These are phyloP conservation scores for Pyrenochaeta sp. DNA, from an alignment of 2,329 filamentous ascomycete genomes.

Conservation along the genomic window DNA sequence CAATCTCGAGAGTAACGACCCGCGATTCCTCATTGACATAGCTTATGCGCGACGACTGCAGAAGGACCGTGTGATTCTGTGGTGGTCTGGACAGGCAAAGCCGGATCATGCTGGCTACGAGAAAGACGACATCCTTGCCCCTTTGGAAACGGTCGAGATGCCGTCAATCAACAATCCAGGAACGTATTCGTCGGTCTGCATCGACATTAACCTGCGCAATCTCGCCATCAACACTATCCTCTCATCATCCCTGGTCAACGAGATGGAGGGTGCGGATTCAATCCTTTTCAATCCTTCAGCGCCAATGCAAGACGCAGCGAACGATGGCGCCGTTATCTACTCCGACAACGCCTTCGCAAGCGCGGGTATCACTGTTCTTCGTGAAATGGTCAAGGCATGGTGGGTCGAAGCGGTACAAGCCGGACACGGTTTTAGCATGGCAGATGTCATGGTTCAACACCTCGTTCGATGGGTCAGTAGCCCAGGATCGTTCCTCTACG, in stretches of 20 bases:
- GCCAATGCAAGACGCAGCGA: conserved; percentile 64
- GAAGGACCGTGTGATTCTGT: conserved; percentile 90
- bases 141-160: conserved; percentile 88
- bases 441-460: conserved; percentile 96
- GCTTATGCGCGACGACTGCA: conserved; percentile 91
- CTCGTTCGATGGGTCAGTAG: conserved; percentile 97
- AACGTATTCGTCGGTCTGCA: conserved; percentile 94
- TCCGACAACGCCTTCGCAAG: conserved; percentile 93
- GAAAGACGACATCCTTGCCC: conserved; percentile 83
- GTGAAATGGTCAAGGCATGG: conserved; percentile 99
- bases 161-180: conserved; percentile 91
- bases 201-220: conserved; percentile 92
- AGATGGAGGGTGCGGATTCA: conserved; percentile 88
- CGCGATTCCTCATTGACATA: conserved; percentile 92
- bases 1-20: conserved; percentile 93
- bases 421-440: conserved; percentile 74
- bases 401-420: conserved; percentile 93
- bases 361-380: conserved; percentile 85
- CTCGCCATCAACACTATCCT: conserved; percentile 97
- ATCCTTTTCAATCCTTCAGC: conserved; percentile 83
- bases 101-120: conserved; percentile 98
- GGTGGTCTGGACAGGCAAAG: conserved; percentile 89
- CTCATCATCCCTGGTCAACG: conserved; percentile 95
- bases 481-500: conserved; percentile 92
- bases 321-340: conserved; percentile 73